phyloP scores from a whole-genome alignment of 805 yeast species.

The Candida sithepensis region DNA sequence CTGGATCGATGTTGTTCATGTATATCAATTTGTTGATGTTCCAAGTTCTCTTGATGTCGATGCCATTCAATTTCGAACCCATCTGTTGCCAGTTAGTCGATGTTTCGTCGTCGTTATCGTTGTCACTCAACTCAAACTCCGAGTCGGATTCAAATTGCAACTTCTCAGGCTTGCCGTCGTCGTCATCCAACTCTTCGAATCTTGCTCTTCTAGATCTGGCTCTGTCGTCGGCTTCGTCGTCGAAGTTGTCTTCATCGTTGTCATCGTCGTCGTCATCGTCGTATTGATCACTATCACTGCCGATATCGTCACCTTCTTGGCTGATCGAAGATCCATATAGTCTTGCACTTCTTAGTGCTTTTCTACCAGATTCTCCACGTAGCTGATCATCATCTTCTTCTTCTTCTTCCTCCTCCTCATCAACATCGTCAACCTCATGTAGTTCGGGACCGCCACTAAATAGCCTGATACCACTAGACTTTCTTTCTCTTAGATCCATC shows the following conservation, averaged over 20 bases:
- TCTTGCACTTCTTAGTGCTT: slow-evolving; percentile 56
- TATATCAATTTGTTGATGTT: slow-evolving; percentile 79
- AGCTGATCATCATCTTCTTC: slow-evolving; percentile 30
- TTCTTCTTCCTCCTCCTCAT: slow-evolving; percentile 35
- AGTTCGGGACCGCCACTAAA: slow-evolving; percentile 47
- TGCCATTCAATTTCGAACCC: slow-evolving; percentile 61
- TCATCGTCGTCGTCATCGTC: slow-evolving; percentile 40
- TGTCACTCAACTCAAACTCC: slow-evolving; percentile 37
- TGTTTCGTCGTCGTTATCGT: slow-evolving; percentile 36
- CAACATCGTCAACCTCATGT: slow-evolving; percentile 39
- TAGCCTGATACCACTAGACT: slow-evolving; percentile 64
- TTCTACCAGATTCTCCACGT: slow-evolving; percentile 57
- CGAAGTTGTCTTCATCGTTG: slow-evolving; percentile 35
- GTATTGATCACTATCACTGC: slow-evolving; percentile 44
- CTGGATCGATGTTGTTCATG: slow-evolving; percentile 71
- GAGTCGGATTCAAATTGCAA: slow-evolving; percentile 52
- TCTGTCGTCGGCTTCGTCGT: slow-evolving; percentile 36
- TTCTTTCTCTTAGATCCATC: slow-evolving; percentile 37
- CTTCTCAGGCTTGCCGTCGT: slow-evolving; percentile 22
- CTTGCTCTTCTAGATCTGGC: slow-evolving; percentile 45
- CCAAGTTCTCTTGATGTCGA: slow-evolving; percentile 55
- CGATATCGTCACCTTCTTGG: slow-evolving; percentile 40
- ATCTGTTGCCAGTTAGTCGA: slow-evolving; percentile 37
- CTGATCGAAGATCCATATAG: slow-evolving; percentile 51
- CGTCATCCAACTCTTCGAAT: slow-evolving; percentile 25